Conservation (phyloP, 2,329 filamentous ascomycete species). For the Fusarium foetens region DNA sequence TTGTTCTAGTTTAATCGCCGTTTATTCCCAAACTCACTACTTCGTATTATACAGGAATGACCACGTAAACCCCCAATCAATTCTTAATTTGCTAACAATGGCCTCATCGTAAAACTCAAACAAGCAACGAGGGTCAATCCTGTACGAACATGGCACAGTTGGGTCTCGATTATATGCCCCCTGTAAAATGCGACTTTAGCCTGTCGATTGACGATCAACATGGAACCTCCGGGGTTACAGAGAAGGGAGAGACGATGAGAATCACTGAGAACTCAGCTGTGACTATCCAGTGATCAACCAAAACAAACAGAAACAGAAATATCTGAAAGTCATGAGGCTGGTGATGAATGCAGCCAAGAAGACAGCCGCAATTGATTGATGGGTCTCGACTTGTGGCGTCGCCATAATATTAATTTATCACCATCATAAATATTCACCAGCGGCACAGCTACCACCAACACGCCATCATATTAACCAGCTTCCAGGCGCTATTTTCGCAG, state of each 20-base stretch:
- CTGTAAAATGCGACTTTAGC: slow-evolving; percentile 2
- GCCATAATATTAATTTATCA: slow-evolving; percentile 6
- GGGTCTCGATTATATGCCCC: slow-evolving; percentile 5
- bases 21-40: neutral
- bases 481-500: neutral
- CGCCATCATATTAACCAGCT: slow-evolving; percentile 1
- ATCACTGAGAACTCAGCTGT: neutral
- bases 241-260: neutral
- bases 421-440: slow-evolving; percentile 10
- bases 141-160: slow-evolving; percentile 21
- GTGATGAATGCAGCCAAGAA: neutral
- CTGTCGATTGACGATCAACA: slow-evolving; percentile 34
- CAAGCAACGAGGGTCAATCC: slow-evolving; percentile 1
- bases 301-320: slow-evolving; percentile 7
- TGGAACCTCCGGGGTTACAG: neutral
- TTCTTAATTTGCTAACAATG: slow-evolving; percentile 9
- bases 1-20: slow-evolving; percentile 2
- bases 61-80: slow-evolving; percentile 3
- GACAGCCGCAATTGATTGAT: slow-evolving; percentile 4
- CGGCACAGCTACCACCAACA: slow-evolving; percentile 17
- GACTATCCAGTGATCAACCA: slow-evolving; percentile 5
- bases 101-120: slow-evolving; percentile 23
- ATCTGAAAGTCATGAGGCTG: slow-evolving; percentile 9
- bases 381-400: neutral
- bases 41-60: neutral